Evolutionary conservation across 257 asterid species (phyloP).

Genomic region (Vinca minor): DNA sequence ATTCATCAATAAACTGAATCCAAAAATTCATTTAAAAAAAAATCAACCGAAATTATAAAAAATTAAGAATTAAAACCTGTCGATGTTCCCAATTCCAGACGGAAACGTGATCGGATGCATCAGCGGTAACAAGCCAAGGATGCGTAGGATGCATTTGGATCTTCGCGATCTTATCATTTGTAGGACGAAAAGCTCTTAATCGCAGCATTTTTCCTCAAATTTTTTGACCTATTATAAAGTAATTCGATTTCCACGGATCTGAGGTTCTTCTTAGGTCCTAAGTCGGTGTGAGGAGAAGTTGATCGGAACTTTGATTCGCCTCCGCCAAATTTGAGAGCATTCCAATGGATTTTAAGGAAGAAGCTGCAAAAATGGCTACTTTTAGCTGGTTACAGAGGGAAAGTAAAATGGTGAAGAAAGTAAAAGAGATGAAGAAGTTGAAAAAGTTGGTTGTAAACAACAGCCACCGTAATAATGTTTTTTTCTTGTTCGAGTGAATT

Average conservation of each 20-base stretch:
- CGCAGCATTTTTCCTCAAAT: constrained; percentile 43
- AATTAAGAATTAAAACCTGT: constrained; percentile 74
- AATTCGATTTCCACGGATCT: constrained; percentile 19
- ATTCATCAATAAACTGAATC: not conserved
- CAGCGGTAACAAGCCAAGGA: constrained; percentile 97
- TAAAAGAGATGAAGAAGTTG: no score
- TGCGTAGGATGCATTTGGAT: constrained; percentile 97
- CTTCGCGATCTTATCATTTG: constrained; percentile 90
- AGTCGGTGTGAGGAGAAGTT: not conserved
- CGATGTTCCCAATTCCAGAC: constrained; percentile 99
- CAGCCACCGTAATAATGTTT: no score
- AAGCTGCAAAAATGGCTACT: no score
- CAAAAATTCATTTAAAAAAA: no score
- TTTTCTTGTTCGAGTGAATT: no score
- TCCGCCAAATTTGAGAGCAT: no score
- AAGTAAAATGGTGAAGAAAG: no score
- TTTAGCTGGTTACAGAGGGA: no score
- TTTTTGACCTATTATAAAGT: no score
- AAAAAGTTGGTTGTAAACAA: no score
- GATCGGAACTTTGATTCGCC: no score
- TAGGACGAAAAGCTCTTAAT: constrained; percentile 86
- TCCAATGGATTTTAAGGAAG: no score
- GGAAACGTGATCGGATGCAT: constrained; percentile 97
- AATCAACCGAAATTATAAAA: not conserved
- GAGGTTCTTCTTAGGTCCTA: not conserved